Percentiles rank a stretch among this genome's conserved stretches.
phyloP scores from a whole-genome alignment of 1,284 basidiomycete genomes.

The Ceratobasidium theobromae region DNA sequence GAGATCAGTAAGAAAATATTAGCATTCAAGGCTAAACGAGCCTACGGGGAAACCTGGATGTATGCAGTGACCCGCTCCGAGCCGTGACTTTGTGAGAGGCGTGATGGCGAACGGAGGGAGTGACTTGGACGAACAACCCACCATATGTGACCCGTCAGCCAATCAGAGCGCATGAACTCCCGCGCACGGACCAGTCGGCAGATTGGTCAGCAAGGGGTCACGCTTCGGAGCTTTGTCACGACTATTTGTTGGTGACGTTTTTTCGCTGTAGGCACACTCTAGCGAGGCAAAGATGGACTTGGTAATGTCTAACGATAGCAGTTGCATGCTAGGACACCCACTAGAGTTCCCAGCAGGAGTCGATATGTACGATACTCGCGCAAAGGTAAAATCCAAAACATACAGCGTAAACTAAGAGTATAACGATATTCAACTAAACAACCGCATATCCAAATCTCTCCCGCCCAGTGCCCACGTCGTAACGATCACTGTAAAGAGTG shows the following conservation, averaged over 20 bases:
- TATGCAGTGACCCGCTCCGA: slow-evolving; percentile 28
- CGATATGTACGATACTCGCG: no score
- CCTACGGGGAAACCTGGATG: slow-evolving; percentile 21
- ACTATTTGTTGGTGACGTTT: slow-evolving; percentile 2
- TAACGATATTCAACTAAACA: background rate
- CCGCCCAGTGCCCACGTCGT: no score
- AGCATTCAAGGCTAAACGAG: background rate
- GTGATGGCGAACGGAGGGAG: slow-evolving; percentile 20
- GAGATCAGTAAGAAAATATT: background rate
- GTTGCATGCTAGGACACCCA: no score
- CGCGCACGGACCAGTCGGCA: slow-evolving; percentile 15
- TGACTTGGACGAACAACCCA: slow-evolving; percentile 9
- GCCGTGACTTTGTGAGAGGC: slow-evolving; percentile 27
- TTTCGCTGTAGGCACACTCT: slow-evolving; percentile 35
- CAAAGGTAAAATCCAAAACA: no score
- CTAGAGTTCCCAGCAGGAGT: no score
- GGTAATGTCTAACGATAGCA: no score
- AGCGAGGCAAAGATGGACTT: slow-evolving; percentile 49
- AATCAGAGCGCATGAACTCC: slow-evolving; percentile 6
- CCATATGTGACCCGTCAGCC: slow-evolving; percentile 15
- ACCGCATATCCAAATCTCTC: no score
- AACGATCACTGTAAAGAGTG: no score
- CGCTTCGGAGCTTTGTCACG: slow-evolving; percentile 28
- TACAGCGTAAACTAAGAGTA: background rate
- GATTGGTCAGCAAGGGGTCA: slow-evolving; percentile 18